Evolutionary conservation across 73 alveolate species (phyloP).

Genomic region (Paramecium octaurelia): DNA sequence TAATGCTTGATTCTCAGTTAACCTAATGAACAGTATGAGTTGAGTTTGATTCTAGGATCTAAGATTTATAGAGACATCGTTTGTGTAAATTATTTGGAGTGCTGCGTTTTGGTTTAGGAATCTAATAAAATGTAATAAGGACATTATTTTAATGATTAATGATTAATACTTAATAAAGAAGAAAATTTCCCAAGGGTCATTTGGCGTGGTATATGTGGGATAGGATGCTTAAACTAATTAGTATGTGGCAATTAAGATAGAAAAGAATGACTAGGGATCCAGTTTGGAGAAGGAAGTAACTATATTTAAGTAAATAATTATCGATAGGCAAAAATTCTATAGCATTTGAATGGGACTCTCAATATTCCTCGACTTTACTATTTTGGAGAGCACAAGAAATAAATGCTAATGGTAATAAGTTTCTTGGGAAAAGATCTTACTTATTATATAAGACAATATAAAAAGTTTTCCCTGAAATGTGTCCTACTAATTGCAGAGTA

Average conservation of each 20-base stretch:
- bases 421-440: conserved; percentile 57
- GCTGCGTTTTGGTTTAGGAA: conserved; percentile 78
- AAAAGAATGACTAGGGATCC: not conserved
- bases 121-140: conserved; percentile 50
- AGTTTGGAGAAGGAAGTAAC: not conserved
- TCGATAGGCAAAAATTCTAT: conserved; percentile 17
- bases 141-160: conserved; percentile 39
- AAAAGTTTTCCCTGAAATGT: conserved; percentile 46
- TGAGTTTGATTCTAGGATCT: conserved; percentile 92
- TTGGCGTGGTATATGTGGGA: conserved; percentile 90
- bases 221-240: conserved; percentile 28
- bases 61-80: conserved; percentile 95
- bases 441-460: conserved; percentile 42
- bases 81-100: conserved; percentile 67
- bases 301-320: not conserved
- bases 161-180: conserved; percentile 56
- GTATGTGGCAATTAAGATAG: conserved; percentile 28
- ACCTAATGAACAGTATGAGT: conserved; percentile 70
- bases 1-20: conserved; percentile 88
- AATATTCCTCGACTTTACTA: conserved; percentile 34
- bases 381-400: conserved; percentile 33
- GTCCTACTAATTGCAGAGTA: conserved; percentile 45
- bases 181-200: conserved; percentile 88
- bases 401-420: conserved; percentile 42
- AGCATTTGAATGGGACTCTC: conserved; percentile 29